These are phyloP conservation scores for Aspergillus carlsbadensis DNA, from an alignment of 495 filamentous ascomycete species.

Conservation along the genomic window DNA sequence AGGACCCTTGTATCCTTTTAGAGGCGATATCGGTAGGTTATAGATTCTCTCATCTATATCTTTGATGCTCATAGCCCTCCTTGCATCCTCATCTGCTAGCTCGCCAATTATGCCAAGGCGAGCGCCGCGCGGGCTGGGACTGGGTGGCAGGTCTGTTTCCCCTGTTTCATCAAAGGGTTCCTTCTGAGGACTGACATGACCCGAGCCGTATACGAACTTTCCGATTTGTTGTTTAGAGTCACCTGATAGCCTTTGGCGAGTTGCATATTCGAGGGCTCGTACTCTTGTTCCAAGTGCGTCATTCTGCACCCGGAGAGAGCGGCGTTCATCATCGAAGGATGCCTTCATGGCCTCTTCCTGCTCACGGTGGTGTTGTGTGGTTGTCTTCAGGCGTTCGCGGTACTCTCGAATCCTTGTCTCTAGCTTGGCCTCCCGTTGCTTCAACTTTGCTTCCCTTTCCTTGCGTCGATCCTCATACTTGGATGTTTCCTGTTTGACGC, in stretches of 20 bases:
- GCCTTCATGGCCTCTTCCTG: constrained; percentile 37
- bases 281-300: constrained; percentile 32
- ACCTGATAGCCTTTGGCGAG: constrained; percentile 34
- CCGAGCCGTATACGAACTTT: constrained; percentile 27
- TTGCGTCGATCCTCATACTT: constrained; percentile 51
- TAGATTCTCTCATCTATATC: constrained; percentile 32
- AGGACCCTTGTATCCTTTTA: constrained; percentile 17
- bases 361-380: constrained; percentile 35
- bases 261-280: constrained; percentile 28
- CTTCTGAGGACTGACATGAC: constrained; percentile 24
- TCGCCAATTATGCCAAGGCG: constrained; percentile 25
- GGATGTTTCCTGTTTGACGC: constrained; percentile 54
- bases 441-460: constrained; percentile 50
- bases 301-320: constrained; percentile 36
- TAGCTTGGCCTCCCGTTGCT: constrained; percentile 46
- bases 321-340: constrained; percentile 35
- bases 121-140: constrained; percentile 40
- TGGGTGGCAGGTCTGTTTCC: constrained; percentile 38
- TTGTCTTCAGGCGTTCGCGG: constrained; percentile 38
- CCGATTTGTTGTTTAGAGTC: constrained; percentile 16
- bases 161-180: constrained; percentile 32
- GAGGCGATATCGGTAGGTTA: constrained; percentile 32
- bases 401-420: constrained; percentile 49
- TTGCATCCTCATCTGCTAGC: constrained; percentile 28
- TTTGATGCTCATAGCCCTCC: constrained; percentile 26